phyloP scores from a whole-genome alignment of 768 basidiomycete species.

The Leccinum boreale region DNA sequence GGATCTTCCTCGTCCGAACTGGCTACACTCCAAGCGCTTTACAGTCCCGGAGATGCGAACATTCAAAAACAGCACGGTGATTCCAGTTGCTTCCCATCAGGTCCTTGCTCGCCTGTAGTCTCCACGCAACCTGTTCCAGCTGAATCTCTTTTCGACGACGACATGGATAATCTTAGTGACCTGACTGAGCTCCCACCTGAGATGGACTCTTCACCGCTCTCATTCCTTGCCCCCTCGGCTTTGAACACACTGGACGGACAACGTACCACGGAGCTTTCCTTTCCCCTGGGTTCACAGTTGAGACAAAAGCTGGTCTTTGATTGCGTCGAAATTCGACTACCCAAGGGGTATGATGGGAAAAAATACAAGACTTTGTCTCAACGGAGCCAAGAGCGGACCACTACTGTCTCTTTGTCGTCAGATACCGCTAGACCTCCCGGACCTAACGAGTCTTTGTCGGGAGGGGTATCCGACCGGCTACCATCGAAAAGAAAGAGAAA shows the following conservation, averaged over 20 bases:
- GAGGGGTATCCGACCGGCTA: background rate
- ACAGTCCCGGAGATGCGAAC: background rate
- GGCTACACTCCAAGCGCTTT: background rate
- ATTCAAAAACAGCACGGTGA: background rate
- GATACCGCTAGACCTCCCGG: background rate
- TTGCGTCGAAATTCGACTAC: constrained; percentile 18
- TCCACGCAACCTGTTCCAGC: background rate
- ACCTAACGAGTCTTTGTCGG: background rate
- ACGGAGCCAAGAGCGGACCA: constrained; percentile 14
- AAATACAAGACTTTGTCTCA: background rate
- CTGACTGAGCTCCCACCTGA: constrained; percentile 31
- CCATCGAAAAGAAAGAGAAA: constrained; percentile 18
- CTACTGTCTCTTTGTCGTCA: background rate
- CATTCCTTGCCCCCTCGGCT: background rate
- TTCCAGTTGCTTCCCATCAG: background rate
- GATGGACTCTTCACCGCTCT: constrained; percentile 10
- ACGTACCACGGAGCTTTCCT: background rate
- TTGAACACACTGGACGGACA: background rate
- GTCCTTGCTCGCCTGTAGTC: background rate
- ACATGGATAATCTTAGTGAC: constrained; percentile 21
- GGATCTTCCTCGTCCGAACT: background rate
- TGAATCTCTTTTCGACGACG: constrained; percentile 7
- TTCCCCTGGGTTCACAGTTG: background rate
- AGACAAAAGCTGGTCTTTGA: constrained; percentile 22
- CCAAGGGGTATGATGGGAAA: constrained; percentile 8